Evolutionary conservation across 805 yeast genomes (phyloP), one percentile per base, ranked within the genome.

Genomic region (Metschnikowia gruessii): DNA sequence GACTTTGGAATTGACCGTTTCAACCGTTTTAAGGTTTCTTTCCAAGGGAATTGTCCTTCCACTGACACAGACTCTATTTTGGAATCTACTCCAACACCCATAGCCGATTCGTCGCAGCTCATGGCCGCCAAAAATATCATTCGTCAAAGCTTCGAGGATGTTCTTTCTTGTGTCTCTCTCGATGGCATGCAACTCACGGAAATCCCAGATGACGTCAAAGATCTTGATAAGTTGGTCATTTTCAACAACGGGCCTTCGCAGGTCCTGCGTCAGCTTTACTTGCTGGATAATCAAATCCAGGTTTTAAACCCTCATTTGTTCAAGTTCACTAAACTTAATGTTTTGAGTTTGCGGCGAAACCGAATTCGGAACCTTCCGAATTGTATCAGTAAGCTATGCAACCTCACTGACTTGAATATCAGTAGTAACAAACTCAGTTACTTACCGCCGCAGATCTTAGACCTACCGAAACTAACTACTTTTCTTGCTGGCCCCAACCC

Each of bases 401-500:
- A 70, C 45, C 62, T 82, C 48, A 70, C 72, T n/a, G 78, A 79
- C 40, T 60, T 82, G 34, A 74, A 80, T n/a, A 52, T 81, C 9
- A 75, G 77, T 6, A 66, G 75, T 18, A 82, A 82, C 55, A 70
- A 76, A 45, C 57, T 82, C 32, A 70, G 69, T 42, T 76, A 67
- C 45, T 59, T 81, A 16, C 86, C 87, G 0, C 74, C 70, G 49
- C 78, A 78, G 49, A 74, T 81, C 6, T 59, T 82, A n/a, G 63
- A 71, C 4, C 61, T 82, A 12, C 63, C 70, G 1, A 56, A 64
- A 2, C 57, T 82, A 28, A 61, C 64, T 16, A 70, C 72, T 1
- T 62, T 82, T n/a, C 64, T 77, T 12, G 75, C 83, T 0, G 75
- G 84, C 26, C 85, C 85, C 1, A 81, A 81, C 51, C 77, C 79